Percentiles rank a stretch among this genome's conserved stretches.
Evolutionary conservation across 805 yeast genomes (phyloP).

Genomic region (Yarrowia deformans): DNA sequence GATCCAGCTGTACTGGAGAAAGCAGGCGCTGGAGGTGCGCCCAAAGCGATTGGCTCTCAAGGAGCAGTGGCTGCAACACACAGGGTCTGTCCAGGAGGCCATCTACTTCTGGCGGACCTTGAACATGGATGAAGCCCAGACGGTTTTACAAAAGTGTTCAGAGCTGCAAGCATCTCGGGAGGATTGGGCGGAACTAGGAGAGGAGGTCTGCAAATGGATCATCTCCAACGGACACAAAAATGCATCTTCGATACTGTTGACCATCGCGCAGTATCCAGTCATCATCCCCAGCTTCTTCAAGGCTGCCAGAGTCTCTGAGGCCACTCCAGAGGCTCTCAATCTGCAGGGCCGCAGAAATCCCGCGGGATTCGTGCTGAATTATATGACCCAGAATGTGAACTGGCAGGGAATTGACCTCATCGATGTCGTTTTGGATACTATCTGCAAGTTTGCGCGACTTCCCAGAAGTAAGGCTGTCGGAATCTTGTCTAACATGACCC

Average conservation of each 20-base stretch:
- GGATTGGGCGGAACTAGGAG: slow-evolving; percentile 15
- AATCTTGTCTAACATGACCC: slow-evolving; percentile 10
- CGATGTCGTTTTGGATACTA: slow-evolving; percentile 11
- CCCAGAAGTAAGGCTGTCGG: slow-evolving; percentile 9
- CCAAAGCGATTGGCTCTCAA: slow-evolving; percentile 4
- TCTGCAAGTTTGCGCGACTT: slow-evolving; percentile 13
- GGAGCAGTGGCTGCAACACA: neutral
- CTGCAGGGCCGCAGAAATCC: slow-evolving; percentile 21
- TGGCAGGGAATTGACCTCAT: slow-evolving; percentile 32
- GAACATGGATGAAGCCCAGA: neutral
- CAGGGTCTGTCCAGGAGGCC: neutral
- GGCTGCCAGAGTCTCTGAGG: slow-evolving; percentile 1
- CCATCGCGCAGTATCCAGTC: neutral
- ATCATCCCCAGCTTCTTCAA: slow-evolving; percentile 24
- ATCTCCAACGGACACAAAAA: slow-evolving; percentile 5
- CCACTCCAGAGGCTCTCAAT: slow-evolving; percentile 11
- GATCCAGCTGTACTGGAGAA: slow-evolving; percentile 55
- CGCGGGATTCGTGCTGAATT: slow-evolving; percentile 10
- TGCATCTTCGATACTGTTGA: slow-evolving; percentile 1
- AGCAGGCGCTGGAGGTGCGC: slow-evolving; percentile 13
- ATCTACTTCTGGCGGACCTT: slow-evolving; percentile 17
- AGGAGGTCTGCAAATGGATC: slow-evolving; percentile 26
- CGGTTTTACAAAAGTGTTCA: neutral
- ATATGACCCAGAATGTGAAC: slow-evolving; percentile 12
- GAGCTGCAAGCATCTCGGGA: neutral